Base-by-base conservation (phyloP, 23 red algal species). In the Cyanidioschyzon merolae region DNA sequence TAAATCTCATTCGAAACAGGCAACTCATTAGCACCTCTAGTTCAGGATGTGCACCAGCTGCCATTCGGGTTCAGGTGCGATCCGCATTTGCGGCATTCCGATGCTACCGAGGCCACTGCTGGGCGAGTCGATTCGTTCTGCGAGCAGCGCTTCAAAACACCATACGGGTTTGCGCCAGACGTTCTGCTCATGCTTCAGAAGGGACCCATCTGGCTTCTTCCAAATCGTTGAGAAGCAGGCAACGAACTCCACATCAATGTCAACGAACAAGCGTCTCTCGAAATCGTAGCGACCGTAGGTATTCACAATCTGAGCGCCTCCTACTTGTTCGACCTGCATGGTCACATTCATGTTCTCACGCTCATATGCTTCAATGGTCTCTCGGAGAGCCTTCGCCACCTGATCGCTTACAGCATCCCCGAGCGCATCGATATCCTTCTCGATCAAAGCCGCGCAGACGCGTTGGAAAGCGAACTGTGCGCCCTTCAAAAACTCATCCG, bases 41-140 rank as follows among this genome's bases (percentile, higher is more conserved):
- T 71, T 71, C 12, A 35, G n/a, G 63, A 71, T 71, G 30, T 71
- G n/a, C 16, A 71, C 63, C 12, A 71, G 63, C 63, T 71, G 63
- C 63, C 63, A 71, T 32, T 71, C 63, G 12, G 63, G 63, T 35
- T 71, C n/a, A 7, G 32, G 63, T 3, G 63, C n/a, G 29, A 35
- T 7, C 21, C 32, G 2, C n/a, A 35, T 32, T 7, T 35, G 63
- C n/a, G 32, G 32, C 29, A 25, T 7, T 15, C 12, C 63, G 7
- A 35, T 15, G 7, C n/a, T 32, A 7, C 7, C 29, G 2, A 32
- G 63, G 3, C 32, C 3, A 71, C n/a, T 35, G 63, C 16, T 7
- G 2, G 21, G 12, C 12, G 29, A 3, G 7, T 25, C n/a, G 12
- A 32, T 15, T 3, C 21, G n/a, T 7, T 71, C 63, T 7, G 32